These are phyloP conservation scores for Cryptosporidium muris DNA, from an alignment of 169 alveolate genomes.

Conservation along the genomic window DNA sequence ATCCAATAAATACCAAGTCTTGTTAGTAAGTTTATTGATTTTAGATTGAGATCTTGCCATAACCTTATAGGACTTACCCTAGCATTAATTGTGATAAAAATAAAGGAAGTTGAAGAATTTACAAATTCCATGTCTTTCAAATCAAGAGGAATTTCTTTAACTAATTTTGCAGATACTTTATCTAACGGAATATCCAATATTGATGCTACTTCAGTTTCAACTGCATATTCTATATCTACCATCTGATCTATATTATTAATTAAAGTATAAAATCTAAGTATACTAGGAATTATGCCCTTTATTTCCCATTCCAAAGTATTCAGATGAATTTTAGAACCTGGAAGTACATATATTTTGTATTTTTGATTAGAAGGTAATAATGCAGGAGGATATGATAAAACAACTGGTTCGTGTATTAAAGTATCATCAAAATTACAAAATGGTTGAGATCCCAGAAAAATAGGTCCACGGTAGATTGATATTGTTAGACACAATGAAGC, in stretches of 20 bases:
- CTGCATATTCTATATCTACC: neutral
- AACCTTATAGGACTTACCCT: too few species aligned
- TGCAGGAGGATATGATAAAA: too few species aligned
- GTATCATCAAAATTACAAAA: constrained; percentile 2
- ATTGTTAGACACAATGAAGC: too few species aligned
- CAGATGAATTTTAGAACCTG: constrained; percentile 43
- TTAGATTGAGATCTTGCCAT: too few species aligned
- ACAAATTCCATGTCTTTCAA: neutral
- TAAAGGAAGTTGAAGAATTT: neutral
- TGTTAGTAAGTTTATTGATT: too few species aligned
- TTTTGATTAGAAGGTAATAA: neutral
- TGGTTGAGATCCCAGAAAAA: constrained; percentile 37
- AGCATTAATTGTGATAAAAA: too few species aligned
- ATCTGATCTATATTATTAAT: neutral
- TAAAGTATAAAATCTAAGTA: constrained; percentile 33
- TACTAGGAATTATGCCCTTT: constrained; percentile 12
- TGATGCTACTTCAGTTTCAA: neutral
- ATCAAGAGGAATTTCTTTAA: neutral
- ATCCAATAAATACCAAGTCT: too few species aligned
- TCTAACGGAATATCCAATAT: constrained; percentile 6
- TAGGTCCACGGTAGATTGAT: too few species aligned
- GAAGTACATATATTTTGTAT: constrained; percentile 21
- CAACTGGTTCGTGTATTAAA: too few species aligned
- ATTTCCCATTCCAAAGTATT: constrained; percentile 51
- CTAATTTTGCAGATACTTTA: neutral